A percentile compares a stretch with the other conserved stretches of the same genome.
These are phyloP conservation scores for Paecilomyces sp. DNA, from an alignment of 2,329 filamentous ascomycete genomes.

Conservation along the genomic window DNA sequence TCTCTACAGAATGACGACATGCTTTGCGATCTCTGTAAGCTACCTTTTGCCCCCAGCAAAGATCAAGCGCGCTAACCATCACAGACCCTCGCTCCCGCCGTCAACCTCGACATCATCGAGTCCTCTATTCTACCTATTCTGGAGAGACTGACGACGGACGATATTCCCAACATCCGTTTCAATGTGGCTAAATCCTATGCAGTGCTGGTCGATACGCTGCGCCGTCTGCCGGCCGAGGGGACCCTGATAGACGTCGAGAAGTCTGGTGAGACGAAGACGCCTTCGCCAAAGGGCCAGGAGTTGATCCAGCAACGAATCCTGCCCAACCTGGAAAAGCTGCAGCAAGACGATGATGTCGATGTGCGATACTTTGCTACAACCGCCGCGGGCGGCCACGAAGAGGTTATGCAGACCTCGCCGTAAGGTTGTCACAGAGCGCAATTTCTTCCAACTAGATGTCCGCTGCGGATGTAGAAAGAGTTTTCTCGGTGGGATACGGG, in stretches of 20 bases:
- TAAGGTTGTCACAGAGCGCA: constrained; percentile 15
- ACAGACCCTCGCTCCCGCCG: constrained; percentile 86
- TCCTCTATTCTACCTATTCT: constrained; percentile 93
- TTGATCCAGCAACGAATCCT: constrained; percentile 81
- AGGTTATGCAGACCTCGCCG: constrained; percentile 49
- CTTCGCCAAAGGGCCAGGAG: constrained; percentile 67
- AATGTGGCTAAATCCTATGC: constrained; percentile 98
- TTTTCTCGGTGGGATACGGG: constrained; percentile 9
- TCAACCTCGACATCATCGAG: constrained; percentile 88
- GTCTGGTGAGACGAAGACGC: constrained; percentile 48
- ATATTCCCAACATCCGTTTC: constrained; percentile 98
- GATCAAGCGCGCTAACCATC: constrained; percentile 19
- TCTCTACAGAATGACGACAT: constrained; percentile 99
- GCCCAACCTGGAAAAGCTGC: constrained; percentile 87
- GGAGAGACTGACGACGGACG: constrained; percentile 85
- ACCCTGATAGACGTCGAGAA: constrained; percentile 83
- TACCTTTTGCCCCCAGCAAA: not conserved
- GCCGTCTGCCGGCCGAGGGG: constrained; percentile 79
- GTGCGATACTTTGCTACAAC: constrained; percentile 96
- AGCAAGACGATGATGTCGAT: constrained; percentile 96
- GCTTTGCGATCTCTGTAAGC: constrained; percentile 94
- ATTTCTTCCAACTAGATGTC: constrained; percentile 3
- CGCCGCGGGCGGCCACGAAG: constrained; percentile 55
- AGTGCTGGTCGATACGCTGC: constrained; percentile 82
- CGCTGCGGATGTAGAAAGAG: constrained; percentile 8